Evolutionary conservation across 169 alveolate species (phyloP).

Genomic region (Eimeria acervulina): DNA sequence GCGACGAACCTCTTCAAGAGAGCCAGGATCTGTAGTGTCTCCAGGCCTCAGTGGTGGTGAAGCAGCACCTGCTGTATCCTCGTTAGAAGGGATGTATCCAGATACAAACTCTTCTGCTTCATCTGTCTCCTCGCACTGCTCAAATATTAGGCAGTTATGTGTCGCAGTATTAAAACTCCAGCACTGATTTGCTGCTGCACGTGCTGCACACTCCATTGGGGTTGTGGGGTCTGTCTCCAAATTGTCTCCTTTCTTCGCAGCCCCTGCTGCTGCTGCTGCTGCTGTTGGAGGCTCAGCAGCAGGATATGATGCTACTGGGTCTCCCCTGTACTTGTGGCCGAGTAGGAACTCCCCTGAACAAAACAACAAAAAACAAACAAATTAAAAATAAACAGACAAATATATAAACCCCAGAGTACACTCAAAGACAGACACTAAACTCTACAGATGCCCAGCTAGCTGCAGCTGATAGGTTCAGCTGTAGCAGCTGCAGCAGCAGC

Average conservation of each 20-base stretch:
- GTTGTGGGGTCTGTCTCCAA: background rate
- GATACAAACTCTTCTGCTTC: background rate
- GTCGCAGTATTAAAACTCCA: constrained; percentile 18
- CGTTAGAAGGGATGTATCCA: too few relatives aligned
- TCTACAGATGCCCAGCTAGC: background rate
- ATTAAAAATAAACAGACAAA: too few relatives aligned
- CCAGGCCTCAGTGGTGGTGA: too few relatives aligned
- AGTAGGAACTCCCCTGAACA: background rate
- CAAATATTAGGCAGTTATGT: background rate
- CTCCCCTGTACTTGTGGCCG: constrained; percentile 9
- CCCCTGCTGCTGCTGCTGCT: too few relatives aligned
- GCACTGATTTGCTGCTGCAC: constrained; percentile 7
- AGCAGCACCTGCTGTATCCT: too few relatives aligned
- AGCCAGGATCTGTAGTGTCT: too few relatives aligned
- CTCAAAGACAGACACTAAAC: too few relatives aligned
- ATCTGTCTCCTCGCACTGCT: background rate
- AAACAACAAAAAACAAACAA: too few relatives aligned
- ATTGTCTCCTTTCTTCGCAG: background rate
- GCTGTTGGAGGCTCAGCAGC: background rate
- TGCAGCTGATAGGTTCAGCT: background rate
- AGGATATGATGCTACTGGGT: background rate
- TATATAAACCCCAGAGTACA: too few relatives aligned
- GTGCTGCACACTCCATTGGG: constrained; percentile 11
- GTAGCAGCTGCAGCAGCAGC: background rate
- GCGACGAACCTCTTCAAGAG: too few relatives aligned